Conservation (phyloP, 345 rosid species). For the Hirschfeldia incana region DNA sequence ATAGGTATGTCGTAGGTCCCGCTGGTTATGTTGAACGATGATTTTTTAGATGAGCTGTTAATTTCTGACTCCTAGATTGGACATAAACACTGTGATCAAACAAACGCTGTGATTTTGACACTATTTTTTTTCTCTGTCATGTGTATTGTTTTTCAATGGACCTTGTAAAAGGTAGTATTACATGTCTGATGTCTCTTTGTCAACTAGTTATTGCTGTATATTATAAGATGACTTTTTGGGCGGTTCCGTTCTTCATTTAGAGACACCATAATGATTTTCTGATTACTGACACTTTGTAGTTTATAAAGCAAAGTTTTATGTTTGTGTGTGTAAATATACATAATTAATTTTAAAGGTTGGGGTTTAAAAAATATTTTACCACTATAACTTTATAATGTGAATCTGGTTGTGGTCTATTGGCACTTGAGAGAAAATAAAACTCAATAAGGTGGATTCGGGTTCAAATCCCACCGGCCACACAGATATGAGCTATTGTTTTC, state of each 20-base stretch:
- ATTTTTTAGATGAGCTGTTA: constrained; percentile 35
- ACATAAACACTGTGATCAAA: not conserved
- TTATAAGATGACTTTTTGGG: not conserved
- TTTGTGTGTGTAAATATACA: no score
- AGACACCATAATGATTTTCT: not conserved
- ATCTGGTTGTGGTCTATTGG: no score
- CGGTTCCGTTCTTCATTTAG: not conserved
- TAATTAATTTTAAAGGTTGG: no score
- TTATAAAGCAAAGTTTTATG: no score
- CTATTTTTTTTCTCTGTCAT: not conserved
- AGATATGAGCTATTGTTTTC: no score
- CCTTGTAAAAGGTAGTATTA: not conserved
- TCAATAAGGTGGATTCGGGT: no score
- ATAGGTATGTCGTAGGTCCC: constrained; percentile 25
- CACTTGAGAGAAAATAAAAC: no score
- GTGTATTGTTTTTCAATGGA: not conserved
- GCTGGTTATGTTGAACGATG: not conserved
- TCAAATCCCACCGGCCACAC: no score
- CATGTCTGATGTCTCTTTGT: not conserved
- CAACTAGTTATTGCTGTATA: not conserved
- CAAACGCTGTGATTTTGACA: not conserved
- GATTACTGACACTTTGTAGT: no score
- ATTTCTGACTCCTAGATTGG: constrained; percentile 30
- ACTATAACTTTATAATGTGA: no score
- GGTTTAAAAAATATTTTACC: no score